phyloP scores from a whole-genome alignment of 768 basidiomycete species.

The Hygrophoropsis aurantiaca region DNA sequence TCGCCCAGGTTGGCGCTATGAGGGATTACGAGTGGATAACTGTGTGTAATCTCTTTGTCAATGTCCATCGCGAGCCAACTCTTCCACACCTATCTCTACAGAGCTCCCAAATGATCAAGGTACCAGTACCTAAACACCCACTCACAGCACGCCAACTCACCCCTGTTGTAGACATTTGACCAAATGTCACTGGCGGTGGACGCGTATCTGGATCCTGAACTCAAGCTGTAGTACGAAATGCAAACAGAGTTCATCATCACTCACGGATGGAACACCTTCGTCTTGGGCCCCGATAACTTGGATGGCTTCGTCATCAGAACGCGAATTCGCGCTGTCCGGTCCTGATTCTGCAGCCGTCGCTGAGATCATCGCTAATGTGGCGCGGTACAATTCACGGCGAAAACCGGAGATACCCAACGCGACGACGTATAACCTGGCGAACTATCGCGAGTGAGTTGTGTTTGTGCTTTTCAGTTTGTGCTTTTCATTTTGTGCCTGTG shows the following conservation, averaged over 20 bases:
- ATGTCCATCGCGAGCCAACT: not conserved
- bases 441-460: constrained; percentile 37
- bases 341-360: constrained; percentile 55
- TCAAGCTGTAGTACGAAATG: constrained; percentile 75
- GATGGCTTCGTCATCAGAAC: constrained; percentile 57
- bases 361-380: constrained; percentile 59
- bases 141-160: no score
- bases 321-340: constrained; percentile 57
- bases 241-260: constrained; percentile 69
- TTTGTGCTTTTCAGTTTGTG: no score
- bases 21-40: constrained; percentile 74
- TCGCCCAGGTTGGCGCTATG: constrained; percentile 55
- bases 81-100: constrained; percentile 19
- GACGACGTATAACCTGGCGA: constrained; percentile 61
- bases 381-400: constrained; percentile 54
- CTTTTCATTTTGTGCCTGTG: no score
- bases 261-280: constrained; percentile 61
- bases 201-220: constrained; percentile 68
- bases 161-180: constrained; percentile 58
- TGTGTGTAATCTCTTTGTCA: constrained; percentile 32
- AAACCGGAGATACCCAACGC: constrained; percentile 67
- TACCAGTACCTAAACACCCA: no score
- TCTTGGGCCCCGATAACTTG: constrained; percentile 70
- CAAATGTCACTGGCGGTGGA: constrained; percentile 68
- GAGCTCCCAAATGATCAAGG: constrained; percentile 56